phyloP scores from a whole-genome alignment of 2,329 filamentous ascomycete genomes.

The Lachnellula occidentalis region DNA sequence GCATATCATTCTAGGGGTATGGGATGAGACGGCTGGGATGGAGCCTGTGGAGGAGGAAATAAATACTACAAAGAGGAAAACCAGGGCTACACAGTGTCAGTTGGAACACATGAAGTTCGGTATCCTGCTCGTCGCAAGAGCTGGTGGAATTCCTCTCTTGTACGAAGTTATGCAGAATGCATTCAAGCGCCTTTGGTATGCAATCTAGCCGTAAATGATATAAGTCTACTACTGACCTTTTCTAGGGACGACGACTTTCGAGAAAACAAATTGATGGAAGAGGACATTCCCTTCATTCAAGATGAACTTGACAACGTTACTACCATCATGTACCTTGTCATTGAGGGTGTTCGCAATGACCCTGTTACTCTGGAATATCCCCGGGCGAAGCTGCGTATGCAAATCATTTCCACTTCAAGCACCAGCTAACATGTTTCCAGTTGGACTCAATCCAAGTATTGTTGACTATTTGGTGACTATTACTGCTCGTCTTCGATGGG shows the following conservation, averaged over 20 bases:
- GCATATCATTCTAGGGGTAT: constrained; percentile 63
- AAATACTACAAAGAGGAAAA: constrained; percentile 39
- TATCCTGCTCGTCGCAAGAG: constrained; percentile 45
- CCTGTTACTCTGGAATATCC: constrained; percentile 39
- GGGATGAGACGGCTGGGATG: constrained; percentile 60
- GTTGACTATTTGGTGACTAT: constrained; percentile 67
- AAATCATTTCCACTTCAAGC: constrained; percentile 1
- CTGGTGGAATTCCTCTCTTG: constrained; percentile 33
- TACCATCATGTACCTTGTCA: constrained; percentile 55
- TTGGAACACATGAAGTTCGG: constrained; percentile 54
- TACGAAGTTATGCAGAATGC: constrained; percentile 29
- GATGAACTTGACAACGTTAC: constrained; percentile 59
- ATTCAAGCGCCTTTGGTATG: constrained; percentile 32
- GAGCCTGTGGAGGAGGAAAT: constrained; percentile 34
- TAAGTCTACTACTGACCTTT: constrained; percentile 7
- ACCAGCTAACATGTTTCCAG: constrained; percentile 28
- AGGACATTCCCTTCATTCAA: constrained; percentile 36
- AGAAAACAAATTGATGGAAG: constrained; percentile 26
- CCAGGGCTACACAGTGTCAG: constrained; percentile 49
- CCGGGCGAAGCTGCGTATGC: constrained; percentile 44
- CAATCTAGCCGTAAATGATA: not conserved
- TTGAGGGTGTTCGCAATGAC: constrained; percentile 52
- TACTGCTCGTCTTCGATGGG: constrained; percentile 66
- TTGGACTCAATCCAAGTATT: constrained; percentile 59
- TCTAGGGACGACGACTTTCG: constrained; percentile 32